Evolutionary conservation across 208 protist species (phyloP).

Genomic region (Crithidia thermophila): DNA sequence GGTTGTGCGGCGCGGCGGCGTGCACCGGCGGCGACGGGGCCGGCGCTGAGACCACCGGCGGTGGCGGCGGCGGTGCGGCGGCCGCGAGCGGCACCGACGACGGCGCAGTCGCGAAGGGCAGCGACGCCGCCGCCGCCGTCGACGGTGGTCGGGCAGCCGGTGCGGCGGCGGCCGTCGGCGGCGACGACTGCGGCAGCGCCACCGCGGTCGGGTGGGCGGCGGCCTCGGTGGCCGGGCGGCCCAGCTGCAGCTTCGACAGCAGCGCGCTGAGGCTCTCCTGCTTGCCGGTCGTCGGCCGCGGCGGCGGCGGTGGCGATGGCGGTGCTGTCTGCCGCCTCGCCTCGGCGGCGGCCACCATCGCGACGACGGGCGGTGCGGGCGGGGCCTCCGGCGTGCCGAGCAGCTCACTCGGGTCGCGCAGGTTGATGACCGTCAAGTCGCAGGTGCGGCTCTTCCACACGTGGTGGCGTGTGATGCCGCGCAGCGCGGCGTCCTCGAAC

Average conservation of each 20-base stretch:
- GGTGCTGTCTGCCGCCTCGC: slow-evolving; percentile 18
- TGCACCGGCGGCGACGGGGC: slow-evolving; percentile 7
- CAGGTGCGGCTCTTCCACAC: slow-evolving; percentile 68
- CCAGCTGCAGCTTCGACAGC: slow-evolving; percentile 41
- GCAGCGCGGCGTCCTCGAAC: slow-evolving; percentile 20
- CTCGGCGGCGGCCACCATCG: slow-evolving; percentile 7
- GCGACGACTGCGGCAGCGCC: background rate
- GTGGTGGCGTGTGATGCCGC: slow-evolving; percentile 35
- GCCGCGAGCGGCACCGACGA: background rate
- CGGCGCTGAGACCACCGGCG: background rate
- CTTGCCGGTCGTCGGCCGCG: slow-evolving; percentile 24
- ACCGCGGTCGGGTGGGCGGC: background rate
- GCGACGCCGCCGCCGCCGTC: background rate
- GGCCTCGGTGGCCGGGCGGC: slow-evolving; percentile 8
- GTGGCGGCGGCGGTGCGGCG: background rate
- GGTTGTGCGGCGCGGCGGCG: slow-evolving; percentile 11
- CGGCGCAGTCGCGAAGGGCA: background rate
- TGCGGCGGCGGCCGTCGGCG: background rate
- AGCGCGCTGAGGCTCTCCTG: slow-evolving; percentile 38
- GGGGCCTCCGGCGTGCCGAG: slow-evolving; percentile 22
- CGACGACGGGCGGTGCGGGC: background rate
- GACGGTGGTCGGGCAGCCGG: background rate
- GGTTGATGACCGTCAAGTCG: slow-evolving; percentile 73
- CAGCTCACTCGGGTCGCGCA: slow-evolving; percentile 54
- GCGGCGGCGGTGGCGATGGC: background rate